Percentiles rank a stretch among this genome's conserved stretches.
Evolutionary conservation across 345 rosid genomes (phyloP).

Genomic region (Cardamine chenopodiifolia): DNA sequence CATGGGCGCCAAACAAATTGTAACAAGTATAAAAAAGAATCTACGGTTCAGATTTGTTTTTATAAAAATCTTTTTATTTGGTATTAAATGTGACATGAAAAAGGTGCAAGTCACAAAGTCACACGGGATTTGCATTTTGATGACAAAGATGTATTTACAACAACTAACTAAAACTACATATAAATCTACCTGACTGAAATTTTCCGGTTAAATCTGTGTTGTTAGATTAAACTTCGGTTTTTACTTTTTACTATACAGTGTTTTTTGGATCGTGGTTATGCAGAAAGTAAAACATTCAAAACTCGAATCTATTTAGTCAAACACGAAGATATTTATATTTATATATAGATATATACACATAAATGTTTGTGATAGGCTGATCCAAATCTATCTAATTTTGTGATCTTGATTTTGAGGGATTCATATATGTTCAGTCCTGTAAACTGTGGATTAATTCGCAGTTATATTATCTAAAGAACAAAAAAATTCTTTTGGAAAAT

Average conservation of each 20-base stretch:
- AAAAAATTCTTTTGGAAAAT: not conserved
- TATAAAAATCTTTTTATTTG: not conserved
- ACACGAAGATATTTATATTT: no score
- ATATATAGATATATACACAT: no score
- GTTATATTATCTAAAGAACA: not conserved
- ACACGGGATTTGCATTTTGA: conserved; percentile 27
- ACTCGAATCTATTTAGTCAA: not conserved
- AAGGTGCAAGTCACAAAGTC: conserved; percentile 21
- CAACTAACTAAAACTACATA: not conserved
- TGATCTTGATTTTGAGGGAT: not conserved
- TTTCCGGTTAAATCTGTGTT: no score
- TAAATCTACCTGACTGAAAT: not conserved
- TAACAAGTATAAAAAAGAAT: not conserved
- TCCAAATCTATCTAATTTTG: not conserved
- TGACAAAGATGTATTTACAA: conserved; percentile 9
- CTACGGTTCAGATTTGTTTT: not conserved
- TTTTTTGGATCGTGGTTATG: no score
- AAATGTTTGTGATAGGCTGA: not conserved
- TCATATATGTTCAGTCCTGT: not conserved
- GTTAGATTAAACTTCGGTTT: no score
- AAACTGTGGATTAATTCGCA: not conserved
- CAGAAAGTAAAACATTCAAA: not conserved
- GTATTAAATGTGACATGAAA: not conserved
- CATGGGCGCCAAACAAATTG: conserved; percentile 16
- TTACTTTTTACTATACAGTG: no score